Percentiles rank a stretch among this genome's conserved stretches.
Evolutionary conservation across 768 basidiomycete species (phyloP).

Genomic region (Antrodiella citrinella): DNA sequence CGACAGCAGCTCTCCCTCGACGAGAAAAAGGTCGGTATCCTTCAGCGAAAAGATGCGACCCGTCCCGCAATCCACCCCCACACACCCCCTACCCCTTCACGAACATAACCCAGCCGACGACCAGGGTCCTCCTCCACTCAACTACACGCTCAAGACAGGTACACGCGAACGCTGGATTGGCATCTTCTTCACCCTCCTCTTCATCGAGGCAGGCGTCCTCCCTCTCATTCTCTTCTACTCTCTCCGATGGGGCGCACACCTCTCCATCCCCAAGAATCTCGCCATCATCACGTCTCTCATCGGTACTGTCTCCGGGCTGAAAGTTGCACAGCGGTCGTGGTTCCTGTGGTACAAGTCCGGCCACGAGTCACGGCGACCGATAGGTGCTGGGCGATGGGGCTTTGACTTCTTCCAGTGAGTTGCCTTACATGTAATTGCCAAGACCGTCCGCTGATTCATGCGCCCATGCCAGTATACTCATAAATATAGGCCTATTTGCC

Average conservation of each 20-base stretch:
- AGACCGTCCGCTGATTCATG: not conserved
- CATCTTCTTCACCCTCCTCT: conserved; percentile 20
- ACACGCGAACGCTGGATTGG: conserved; percentile 18
- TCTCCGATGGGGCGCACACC: conserved; percentile 23
- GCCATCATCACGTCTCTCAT: conserved; percentile 25
- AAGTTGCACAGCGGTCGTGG: conserved; percentile 19
- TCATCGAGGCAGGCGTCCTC: conserved; percentile 23
- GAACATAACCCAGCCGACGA: not conserved
- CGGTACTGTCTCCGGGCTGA: conserved; percentile 23
- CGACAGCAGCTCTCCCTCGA: no score
- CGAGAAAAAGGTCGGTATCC: no score
- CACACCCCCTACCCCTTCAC: not conserved
- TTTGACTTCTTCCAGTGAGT: conserved; percentile 22
- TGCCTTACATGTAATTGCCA: not conserved
- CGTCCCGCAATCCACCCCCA: not conserved
- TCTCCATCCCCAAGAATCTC: conserved; percentile 22
- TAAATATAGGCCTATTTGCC: conserved; percentile 16
- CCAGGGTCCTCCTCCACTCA: conserved; percentile 17
- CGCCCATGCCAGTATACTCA: conserved; percentile 11
- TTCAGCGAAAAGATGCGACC: not conserved
- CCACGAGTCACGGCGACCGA: conserved; percentile 18
- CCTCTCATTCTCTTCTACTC: conserved; percentile 25
- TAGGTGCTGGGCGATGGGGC: conserved; percentile 22
- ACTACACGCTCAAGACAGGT: conserved; percentile 19
- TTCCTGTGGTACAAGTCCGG: conserved; percentile 18